Evolutionary conservation across 371 early-diverging fungal genomes (phyloP).

Genomic region (Rhizopus sp.): DNA sequence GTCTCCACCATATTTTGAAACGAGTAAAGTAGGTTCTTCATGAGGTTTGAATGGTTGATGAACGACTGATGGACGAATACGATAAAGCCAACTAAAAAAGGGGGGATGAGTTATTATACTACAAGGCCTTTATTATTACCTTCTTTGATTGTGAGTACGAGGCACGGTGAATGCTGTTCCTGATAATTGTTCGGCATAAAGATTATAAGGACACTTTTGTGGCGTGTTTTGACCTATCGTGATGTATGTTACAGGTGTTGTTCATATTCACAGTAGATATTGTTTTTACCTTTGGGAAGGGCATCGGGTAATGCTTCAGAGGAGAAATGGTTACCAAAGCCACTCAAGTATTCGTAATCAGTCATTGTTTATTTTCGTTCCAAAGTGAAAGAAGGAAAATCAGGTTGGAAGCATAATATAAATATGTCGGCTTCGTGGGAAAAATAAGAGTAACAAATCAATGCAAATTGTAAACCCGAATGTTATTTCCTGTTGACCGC

Average conservation of each 20-base stretch:
- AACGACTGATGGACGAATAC: conserved; percentile 91
- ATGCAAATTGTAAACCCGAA: conserved; percentile 1
- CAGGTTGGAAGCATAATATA: background rate
- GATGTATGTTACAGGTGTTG: background rate
- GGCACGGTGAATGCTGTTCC: conserved; percentile 96
- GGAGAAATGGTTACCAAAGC: conserved; percentile 84
- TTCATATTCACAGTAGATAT: background rate
- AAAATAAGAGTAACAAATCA: background rate
- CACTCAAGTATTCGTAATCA: conserved; percentile 62
- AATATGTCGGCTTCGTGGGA: conserved; percentile 4
- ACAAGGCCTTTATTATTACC: conserved; percentile 39
- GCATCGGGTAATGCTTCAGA: conserved; percentile 88
- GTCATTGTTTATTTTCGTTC: background rate
- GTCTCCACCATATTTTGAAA: conserved; percentile 59
- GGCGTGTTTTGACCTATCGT: conserved; percentile 85
- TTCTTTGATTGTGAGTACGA: conserved; percentile 81
- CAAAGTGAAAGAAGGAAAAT: conserved; percentile 10
- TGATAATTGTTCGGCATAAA: conserved; percentile 95
- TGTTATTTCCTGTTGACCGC: conserved; percentile 7
- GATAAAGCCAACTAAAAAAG: conserved; percentile 86
- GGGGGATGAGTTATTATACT: background rate
- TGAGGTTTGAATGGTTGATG: conserved; percentile 74
- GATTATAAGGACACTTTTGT: conserved; percentile 85
- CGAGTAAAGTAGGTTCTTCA: conserved; percentile 38
- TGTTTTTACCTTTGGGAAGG: conserved; percentile 74